Evolutionary conservation across 2,329 filamentous ascomycete genomes (phyloP).

Genomic region (Parasarocladium wereldwijsianum): DNA sequence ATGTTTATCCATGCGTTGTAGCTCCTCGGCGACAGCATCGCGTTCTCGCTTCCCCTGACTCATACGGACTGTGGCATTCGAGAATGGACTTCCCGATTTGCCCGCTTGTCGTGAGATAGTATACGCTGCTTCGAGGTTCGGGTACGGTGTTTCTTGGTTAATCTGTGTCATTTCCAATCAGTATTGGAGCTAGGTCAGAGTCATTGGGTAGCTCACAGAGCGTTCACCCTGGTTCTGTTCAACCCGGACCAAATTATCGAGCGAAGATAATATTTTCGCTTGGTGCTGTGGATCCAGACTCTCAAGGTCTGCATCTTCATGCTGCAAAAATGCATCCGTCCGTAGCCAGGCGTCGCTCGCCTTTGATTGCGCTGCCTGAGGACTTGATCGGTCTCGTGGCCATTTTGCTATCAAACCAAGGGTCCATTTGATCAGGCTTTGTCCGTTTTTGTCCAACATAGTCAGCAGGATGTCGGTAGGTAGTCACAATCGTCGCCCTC

Average conservation of each 20-base stretch:
- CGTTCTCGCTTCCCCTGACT: background rate
- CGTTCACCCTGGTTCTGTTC: background rate
- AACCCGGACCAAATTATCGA: slow-evolving; percentile 1
- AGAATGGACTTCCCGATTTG: background rate
- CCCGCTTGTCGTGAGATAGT: background rate
- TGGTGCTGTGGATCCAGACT: background rate
- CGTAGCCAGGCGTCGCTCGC: slow-evolving; percentile 1
- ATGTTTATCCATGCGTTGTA: background rate
- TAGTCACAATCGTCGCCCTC: too few species aligned
- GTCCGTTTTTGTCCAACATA: too few species aligned
- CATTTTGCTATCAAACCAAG: too few species aligned
- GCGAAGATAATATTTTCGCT: background rate
- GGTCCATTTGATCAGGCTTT: too few species aligned
- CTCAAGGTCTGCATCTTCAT: background rate
- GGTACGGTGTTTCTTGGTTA: background rate
- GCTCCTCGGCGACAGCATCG: background rate
- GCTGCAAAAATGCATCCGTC: background rate
- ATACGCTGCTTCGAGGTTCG: too few species aligned
- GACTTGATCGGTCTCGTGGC: too few species aligned
- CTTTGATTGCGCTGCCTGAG: too few species aligned
- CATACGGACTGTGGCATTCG: background rate
- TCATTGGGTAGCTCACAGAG: background rate
- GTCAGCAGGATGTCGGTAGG: too few species aligned
- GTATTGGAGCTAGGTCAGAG: background rate
- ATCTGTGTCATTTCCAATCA: background rate